phyloP scores from a whole-genome alignment of 1,139 yeast species.

The Diutina catenulata region DNA sequence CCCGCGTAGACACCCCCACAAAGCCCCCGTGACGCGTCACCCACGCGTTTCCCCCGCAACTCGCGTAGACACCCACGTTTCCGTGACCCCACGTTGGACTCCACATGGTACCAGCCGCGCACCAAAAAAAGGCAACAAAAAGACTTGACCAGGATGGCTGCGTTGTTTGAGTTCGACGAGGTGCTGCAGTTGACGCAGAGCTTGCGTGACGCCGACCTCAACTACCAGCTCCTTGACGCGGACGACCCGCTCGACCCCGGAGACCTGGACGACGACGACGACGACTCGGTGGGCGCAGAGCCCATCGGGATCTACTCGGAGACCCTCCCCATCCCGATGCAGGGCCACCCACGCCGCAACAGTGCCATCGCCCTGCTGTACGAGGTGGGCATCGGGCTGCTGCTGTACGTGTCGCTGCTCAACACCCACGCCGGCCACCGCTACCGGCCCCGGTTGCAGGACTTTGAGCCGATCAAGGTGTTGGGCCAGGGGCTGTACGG shows the following conservation, averaged over 20 bases:
- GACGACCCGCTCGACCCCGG: neutral
- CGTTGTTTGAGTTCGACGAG: conserved; percentile 4
- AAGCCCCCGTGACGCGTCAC: too few species aligned
- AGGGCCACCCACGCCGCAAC: neutral
- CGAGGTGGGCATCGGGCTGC: conserved; percentile 1
- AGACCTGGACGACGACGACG: neutral
- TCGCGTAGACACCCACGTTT: too few species aligned
- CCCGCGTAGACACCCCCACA: too few species aligned
- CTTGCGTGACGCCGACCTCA: conserved; percentile 1
- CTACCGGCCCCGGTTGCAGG: conserved; percentile 29
- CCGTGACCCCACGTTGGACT: too few species aligned
- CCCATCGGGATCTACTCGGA: conserved; percentile 1
- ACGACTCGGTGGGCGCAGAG: neutral
- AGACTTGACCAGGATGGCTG: too few species aligned
- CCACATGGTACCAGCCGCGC: too few species aligned
- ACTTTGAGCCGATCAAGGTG: conserved; percentile 68
- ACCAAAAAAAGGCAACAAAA: too few species aligned
- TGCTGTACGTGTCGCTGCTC: conserved; percentile 1
- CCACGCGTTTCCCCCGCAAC: too few species aligned
- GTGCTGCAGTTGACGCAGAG: conserved; percentile 1
- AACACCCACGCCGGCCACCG: neutral
- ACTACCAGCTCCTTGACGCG: neutral
- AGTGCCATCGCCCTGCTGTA: conserved; percentile 5
- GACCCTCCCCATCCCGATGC: conserved; percentile 5
- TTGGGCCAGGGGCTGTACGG: conserved; percentile 93